Evolutionary conservation across 2,329 filamentous ascomycete genomes (phyloP).

Genomic region (Aureobasidium sp.): DNA sequence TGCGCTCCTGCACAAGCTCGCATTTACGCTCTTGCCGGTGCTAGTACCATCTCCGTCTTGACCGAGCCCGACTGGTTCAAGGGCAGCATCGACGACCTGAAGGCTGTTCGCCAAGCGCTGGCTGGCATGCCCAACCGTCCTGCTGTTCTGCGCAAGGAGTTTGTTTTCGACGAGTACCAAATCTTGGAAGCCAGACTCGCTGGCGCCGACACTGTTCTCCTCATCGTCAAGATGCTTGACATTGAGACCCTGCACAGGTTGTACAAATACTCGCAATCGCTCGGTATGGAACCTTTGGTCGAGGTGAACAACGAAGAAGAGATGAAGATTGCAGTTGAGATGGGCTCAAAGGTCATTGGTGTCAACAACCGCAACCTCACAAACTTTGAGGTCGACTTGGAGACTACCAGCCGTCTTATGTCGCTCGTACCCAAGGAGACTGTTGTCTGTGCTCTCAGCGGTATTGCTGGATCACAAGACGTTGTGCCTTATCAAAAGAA

Average conservation of each 20-base stretch:
- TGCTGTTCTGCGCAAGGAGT: slow-evolving; percentile 89
- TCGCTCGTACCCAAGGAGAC: slow-evolving; percentile 78
- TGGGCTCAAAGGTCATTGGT: slow-evolving; percentile 86
- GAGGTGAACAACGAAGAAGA: slow-evolving; percentile 94
- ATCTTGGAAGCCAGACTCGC: slow-evolving; percentile 90
- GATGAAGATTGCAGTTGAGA: slow-evolving; percentile 77
- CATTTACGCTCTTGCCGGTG: slow-evolving; percentile 86
- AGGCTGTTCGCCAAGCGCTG: slow-evolving; percentile 79
- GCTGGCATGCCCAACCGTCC: slow-evolving; percentile 87
- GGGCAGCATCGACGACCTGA: slow-evolving; percentile 88
- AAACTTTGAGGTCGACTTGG: slow-evolving; percentile 92
- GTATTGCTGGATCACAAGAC: slow-evolving; percentile 83
- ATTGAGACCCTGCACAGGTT: slow-evolving; percentile 63
- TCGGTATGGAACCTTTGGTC: slow-evolving; percentile 96
- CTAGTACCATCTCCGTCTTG: slow-evolving; percentile 95
- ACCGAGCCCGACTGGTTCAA: slow-evolving; percentile 99
- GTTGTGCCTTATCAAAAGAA: slow-evolving; percentile 82
- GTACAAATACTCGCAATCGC: slow-evolving; percentile 79
- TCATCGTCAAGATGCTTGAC: slow-evolving; percentile 98
- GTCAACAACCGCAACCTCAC: slow-evolving; percentile 97
- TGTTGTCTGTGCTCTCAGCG: slow-evolving; percentile 87
- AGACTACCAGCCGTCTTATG: slow-evolving; percentile 82
- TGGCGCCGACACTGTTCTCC: slow-evolving; percentile 85
- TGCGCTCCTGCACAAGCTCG: slow-evolving; percentile 85
- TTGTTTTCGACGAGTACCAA: slow-evolving; percentile 97